Conservation (phyloP, 2,329 filamentous ascomycete species). For the Aureobasidium sp. region DNA sequence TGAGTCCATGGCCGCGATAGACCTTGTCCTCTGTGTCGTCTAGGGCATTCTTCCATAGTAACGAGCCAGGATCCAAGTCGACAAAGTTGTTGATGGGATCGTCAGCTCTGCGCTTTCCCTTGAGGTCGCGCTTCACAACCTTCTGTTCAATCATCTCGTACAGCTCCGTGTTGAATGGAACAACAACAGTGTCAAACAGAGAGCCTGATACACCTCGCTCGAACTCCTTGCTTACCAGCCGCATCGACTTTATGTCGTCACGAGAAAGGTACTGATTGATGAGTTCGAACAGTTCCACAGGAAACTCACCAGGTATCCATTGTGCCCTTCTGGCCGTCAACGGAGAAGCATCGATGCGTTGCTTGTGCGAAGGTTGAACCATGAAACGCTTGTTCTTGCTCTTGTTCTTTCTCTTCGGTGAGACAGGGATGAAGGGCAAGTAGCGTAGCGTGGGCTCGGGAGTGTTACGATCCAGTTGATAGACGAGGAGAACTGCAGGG, state of each 20-base stretch:
- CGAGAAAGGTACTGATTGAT: constrained; percentile 49
- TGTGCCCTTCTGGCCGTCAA: neutral
- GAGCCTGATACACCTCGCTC: constrained; percentile 48
- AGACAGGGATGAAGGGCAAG: neutral
- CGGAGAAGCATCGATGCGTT: neutral
- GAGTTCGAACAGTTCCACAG: constrained; percentile 53
- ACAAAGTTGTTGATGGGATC: constrained; percentile 17
- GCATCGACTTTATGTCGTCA: constrained; percentile 50
- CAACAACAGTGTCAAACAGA: constrained; percentile 55
- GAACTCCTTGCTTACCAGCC: constrained; percentile 52
- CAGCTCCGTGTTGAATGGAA: constrained; percentile 57
- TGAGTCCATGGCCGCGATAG: constrained; percentile 50
- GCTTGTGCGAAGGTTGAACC: constrained; percentile 2
- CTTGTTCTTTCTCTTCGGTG: neutral
- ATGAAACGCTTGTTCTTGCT: neutral
- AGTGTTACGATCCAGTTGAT: neutral
- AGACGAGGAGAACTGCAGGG: constrained; percentile 1
- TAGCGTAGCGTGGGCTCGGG: neutral
- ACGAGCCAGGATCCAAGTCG: constrained; percentile 16
- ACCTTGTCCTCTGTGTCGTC: constrained; percentile 32
- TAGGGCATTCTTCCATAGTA: constrained; percentile 34
- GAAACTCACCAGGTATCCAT: constrained; percentile 31
- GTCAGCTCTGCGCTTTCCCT: constrained; percentile 27
- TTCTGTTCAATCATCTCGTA: constrained; percentile 44
- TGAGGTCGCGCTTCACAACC: constrained; percentile 23